These are phyloP conservation scores for Starmerella floris DNA, from an alignment of 805 yeast species.

Conservation along the genomic window DNA sequence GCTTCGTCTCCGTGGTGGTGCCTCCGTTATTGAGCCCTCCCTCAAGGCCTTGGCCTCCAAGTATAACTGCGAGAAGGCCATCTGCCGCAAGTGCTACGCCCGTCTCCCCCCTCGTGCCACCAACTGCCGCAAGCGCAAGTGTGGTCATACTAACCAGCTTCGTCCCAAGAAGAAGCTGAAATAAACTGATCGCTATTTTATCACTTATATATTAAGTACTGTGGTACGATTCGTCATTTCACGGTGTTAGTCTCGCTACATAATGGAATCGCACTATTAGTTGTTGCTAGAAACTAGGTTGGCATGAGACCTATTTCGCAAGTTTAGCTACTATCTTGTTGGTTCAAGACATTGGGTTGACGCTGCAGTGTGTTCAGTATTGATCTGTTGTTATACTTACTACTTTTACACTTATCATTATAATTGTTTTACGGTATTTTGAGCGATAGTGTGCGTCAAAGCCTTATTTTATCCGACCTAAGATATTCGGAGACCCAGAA, in stretches of 20 bases:
- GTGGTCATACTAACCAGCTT: conserved; percentile 99
- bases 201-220: not conserved
- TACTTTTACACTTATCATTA: too few relatives aligned
- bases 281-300: too few relatives aligned
- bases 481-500: too few relatives aligned
- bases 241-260: not conserved
- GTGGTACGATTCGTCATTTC: not conserved
- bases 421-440: too few relatives aligned
- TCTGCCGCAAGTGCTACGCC: conserved; percentile 99
- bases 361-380: too few relatives aligned
- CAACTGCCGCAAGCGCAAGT: conserved; percentile 99
- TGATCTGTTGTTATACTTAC: too few relatives aligned
- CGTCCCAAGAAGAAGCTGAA: conserved; percentile 99
- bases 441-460: too few relatives aligned
- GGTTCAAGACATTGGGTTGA: too few relatives aligned
- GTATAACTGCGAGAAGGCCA: conserved; percentile 98
- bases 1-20: conserved; percentile 93
- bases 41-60: conserved; percentile 97
- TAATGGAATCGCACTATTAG: not conserved
- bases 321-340: too few relatives aligned
- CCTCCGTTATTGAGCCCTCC: conserved; percentile 89
- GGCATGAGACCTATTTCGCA: too few relatives aligned
- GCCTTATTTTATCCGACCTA: too few relatives aligned
- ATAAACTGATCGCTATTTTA: conserved; percentile 39
- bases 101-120: conserved; percentile 99